phyloP scores from a whole-genome alignment of 495 filamentous ascomycete genomes.

The Aspergillus steynii region DNA sequence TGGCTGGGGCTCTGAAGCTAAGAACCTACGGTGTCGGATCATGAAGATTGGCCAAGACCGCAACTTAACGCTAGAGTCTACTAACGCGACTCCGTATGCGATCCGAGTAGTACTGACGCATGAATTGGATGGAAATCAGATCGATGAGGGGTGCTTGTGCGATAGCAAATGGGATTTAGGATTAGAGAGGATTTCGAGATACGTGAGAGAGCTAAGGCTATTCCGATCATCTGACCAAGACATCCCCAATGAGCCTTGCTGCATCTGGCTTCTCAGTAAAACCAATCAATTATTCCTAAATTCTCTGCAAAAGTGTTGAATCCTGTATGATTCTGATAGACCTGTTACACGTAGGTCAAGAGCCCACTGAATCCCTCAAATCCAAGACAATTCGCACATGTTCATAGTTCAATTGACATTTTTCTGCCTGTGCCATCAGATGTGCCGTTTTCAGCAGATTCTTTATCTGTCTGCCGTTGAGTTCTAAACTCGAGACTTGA shows the following conservation, averaged over 20 bases:
- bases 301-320: too few species aligned
- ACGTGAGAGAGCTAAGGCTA: too few species aligned
- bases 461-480: constrained; percentile 50
- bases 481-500: constrained; percentile 14
- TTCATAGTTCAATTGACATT: constrained; percentile 1
- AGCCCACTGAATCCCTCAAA: neutral
- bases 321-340: too few species aligned
- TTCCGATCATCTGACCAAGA: too few species aligned
- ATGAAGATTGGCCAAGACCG: constrained; percentile 1
- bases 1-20: too few species aligned
- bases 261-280: too few species aligned
- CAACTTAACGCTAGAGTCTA: neutral
- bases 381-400: neutral
- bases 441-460: constrained; percentile 50
- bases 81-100: neutral
- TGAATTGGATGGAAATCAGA: neutral
- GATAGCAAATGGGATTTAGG: neutral
- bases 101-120: constrained; percentile 4
- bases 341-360: too few species aligned
- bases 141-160: neutral
- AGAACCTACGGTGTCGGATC: constrained; percentile 3
- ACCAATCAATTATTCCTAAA: too few species aligned
- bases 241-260: too few species aligned
- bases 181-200: neutral
- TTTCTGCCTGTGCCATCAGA: constrained; percentile 26